Percentiles rank a stretch among this genome's conserved stretches.
phyloP scores from a whole-genome alignment of 1,284 basidiomycete genomes.

The Anthracocystis setariae region DNA sequence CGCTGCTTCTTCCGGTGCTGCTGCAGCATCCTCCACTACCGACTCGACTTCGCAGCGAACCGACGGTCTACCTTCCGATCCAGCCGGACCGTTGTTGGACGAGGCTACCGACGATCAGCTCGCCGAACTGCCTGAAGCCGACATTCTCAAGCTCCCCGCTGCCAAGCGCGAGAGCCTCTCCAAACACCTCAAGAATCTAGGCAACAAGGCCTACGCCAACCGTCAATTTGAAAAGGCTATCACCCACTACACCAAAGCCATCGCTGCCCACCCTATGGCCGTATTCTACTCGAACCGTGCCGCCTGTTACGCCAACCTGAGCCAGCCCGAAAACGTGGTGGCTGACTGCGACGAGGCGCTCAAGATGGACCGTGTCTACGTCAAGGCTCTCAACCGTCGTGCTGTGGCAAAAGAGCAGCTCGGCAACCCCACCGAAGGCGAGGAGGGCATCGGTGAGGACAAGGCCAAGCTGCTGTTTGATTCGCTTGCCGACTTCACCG shows the following conservation, averaged over 20 bases:
- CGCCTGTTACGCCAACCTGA: slow-evolving; percentile 94
- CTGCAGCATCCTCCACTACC: slow-evolving; percentile 12
- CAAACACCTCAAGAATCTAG: slow-evolving; percentile 83
- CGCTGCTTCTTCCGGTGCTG: slow-evolving; percentile 8
- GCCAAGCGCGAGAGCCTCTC: slow-evolving; percentile 76
- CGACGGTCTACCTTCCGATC: slow-evolving; percentile 31
- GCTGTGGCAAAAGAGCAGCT: slow-evolving; percentile 86
- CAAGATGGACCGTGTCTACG: slow-evolving; percentile 83
- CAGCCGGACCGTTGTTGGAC: slow-evolving; percentile 61
- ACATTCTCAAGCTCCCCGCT: slow-evolving; percentile 57
- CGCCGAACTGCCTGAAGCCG: slow-evolving; percentile 53
- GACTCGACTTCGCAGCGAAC: slow-evolving; percentile 31
- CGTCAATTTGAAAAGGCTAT: slow-evolving; percentile 82
- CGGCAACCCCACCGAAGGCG: slow-evolving; percentile 77
- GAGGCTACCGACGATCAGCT: slow-evolving; percentile 63
- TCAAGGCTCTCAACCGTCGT: slow-evolving; percentile 94
- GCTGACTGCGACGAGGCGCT: slow-evolving; percentile 90
- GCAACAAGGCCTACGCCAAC: slow-evolving; percentile 86
- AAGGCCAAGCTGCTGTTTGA: slow-evolving; percentile 54
- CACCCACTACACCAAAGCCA: slow-evolving; percentile 81
- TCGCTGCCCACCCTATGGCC: slow-evolving; percentile 87
- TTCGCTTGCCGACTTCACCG: slow-evolving; percentile 80
- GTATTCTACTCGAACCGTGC: slow-evolving; percentile 98
- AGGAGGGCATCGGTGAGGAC: slow-evolving; percentile 58
- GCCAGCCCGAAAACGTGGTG: slow-evolving; percentile 84